Evolutionary conservation across 768 basidiomycete genomes (phyloP), one percentile per base, ranked within the genome.

Genomic region (Panus rudis): DNA sequence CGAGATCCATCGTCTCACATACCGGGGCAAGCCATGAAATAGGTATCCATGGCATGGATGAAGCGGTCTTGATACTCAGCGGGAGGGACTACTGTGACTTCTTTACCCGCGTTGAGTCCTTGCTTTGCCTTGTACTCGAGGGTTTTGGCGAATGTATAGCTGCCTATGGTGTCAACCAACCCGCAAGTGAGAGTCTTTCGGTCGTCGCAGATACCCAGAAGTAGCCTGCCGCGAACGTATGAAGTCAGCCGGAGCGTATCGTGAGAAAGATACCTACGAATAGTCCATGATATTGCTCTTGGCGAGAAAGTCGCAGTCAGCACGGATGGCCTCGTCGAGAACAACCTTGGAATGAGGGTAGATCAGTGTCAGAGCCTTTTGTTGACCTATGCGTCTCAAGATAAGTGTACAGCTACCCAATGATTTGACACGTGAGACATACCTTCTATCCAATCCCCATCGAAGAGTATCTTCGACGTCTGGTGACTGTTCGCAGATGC

Each of bases 391-490:
- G 22, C 16, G 3, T 14, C 7, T 22, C 3, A 8, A 14, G 20
- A 16, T 45, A 2, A 43, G 38, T 23, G 2, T n/a, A 10, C 19
- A 25, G 6, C 11, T 2, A 13, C 6, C 24, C 21, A 19, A 6
- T 10, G 38, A 24, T 16, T 17, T 26, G n/a, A 13, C 10, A 32
- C 23, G 2, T 25, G 7, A 37, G 4, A 39, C 39, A 31, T 42
- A 79, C 82, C 79, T 64, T 92, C 85, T 25, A 89, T 78, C 87
- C 86, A 92, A 58, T 92, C 88, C 3, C 78, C 80, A 58, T 92
- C 88, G 53, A 84, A 87, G 23, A 87, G 59, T 0, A 81, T 88
- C 58, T 72, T 77, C 3, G 72, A 68, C n/a, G 64, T 37, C 34
- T 62, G 46, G 27, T 35, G 10, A 17, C 62, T 57, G 28, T 55